Evolutionary conservation across 2,329 filamentous ascomycete genomes (phyloP), one percentile per base, ranked within the genome.

Genomic region (Calonectria hongkongensis): DNA sequence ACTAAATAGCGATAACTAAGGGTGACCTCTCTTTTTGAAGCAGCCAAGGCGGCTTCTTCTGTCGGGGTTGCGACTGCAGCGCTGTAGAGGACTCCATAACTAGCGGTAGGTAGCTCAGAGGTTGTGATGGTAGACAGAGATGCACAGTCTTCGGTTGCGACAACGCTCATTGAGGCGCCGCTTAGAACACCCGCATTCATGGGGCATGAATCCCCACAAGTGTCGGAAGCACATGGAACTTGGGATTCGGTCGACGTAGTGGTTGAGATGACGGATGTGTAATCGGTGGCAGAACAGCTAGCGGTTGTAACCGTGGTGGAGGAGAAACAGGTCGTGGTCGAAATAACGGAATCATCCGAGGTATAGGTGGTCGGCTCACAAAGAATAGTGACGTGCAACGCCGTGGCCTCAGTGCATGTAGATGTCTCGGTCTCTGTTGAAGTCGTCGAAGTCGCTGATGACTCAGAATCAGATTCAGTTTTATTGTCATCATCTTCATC

Each of bases 191-290:
- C 50, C 1, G 8, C 21, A 0, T 45, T 63, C 48, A 77, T 68
- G 12, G 75, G 74, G 36, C 76, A 78, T 3, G 75, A 48, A 28
- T 68, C 67, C 2, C 71, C 75, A 18, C 76, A 78, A 7, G 58
- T 74, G 6, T 58, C 76, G 1, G 76, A 58, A 9, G 62, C 67
- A 45, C 76, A 78, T 7, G 69, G 70, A 2, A 10, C 28, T 41
- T 62, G 58, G 15, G 58, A 30, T n/a, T 30, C 48, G 27, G 48
- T 43, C 9, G 18, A 71, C 12, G 4, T 58, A 41, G 72, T 62
- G 5, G 69, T 72, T 8, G 72, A 66, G 62, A 74, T 68, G 12
- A 72, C 45, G 0, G 75, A 74, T 0, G 75, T 75, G 1, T 66
- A 74, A n/a, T 76, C 72, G 4, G 74, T 72, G 15, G 68, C 72